Base-by-base conservation (phyloP, 106 monocot species). In the Dendrobium chrysotoxum region DNA sequence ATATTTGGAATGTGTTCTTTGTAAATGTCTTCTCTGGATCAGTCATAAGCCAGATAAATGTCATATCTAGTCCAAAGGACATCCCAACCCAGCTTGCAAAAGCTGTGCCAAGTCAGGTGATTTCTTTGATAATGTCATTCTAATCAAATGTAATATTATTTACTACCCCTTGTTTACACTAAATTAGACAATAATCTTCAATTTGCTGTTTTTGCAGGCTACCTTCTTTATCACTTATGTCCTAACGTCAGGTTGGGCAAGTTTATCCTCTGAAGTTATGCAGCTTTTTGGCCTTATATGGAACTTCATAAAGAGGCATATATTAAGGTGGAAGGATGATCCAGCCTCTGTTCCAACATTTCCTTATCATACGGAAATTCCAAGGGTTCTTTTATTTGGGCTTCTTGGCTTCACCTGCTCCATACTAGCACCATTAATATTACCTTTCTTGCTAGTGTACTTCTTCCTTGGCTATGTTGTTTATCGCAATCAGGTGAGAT, bases 141-240 rank as follows among this genome's bases (percentile, higher is more conserved):
- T 35, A 16, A 23, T 38, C 20, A 16, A 17, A 42, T 23, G 18
- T 35, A 16, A 13, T 67, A 10, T 38, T 23, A 20, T 65, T 12
- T 39, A 21, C 11, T 21, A 31, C 20, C 39, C 41, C 17, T 18
- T 25, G 58, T 57, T 74, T 20, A 42, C 42, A 74, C 74, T 42
- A 74, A 42, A 11, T 53, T 39, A 21, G 23, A 5, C 42, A 78
- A 21, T 61, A n/a, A 47, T 55, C 54, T 66, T 79, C n/a, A 72
- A 11, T 81, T 78, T 53, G 71, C 45, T 80, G 42, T 39, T 91
- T 20, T 80, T 91, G 81, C 89, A 95, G 98, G 98, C 95, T 17
- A 98, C 98, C 18, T 92, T 98, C 75, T 95, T 98, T 83, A 95
- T 90, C 45, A 98, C 98, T 70, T 98, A 98, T 86, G 95, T 98